phyloP scores from a whole-genome alignment of 2,329 filamentous ascomycete genomes.

The Myrmaecium sp. region DNA sequence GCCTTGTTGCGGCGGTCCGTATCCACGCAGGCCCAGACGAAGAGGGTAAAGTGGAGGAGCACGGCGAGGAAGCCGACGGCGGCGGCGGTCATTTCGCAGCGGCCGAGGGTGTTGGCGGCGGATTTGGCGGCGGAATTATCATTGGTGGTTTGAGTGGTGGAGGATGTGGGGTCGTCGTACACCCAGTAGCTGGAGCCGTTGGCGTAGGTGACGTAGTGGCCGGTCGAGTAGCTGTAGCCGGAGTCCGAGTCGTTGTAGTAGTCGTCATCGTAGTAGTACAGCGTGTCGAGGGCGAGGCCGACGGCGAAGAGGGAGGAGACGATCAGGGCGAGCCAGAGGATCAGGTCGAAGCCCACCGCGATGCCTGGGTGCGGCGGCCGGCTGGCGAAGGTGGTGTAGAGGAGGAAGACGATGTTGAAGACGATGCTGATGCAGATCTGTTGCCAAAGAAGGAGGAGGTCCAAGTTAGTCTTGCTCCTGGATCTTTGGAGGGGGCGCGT shows the following conservation, averaged over 20 bases:
- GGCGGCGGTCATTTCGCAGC: constrained; percentile 9
- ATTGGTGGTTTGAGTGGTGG: not conserved
- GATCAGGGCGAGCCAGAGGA: constrained; percentile 19
- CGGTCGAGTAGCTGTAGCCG: constrained; percentile 16
- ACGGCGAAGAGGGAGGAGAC: constrained; percentile 13
- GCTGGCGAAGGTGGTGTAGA: constrained; percentile 11
- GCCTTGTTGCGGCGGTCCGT: constrained; percentile 10
- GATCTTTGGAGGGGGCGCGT: too few species aligned
- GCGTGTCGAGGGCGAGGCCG: constrained; percentile 6
- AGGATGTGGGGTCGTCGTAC: constrained; percentile 2
- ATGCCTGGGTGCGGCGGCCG: constrained; percentile 16
- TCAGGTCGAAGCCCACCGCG: constrained; percentile 17
- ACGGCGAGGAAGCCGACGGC: constrained; percentile 16
- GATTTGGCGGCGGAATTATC: constrained; percentile 9
- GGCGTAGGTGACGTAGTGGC: constrained; percentile 6
- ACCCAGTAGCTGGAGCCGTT: constrained; percentile 8
- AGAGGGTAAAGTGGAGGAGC: constrained; percentile 16
- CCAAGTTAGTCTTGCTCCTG: not conserved
- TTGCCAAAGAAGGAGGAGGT: not conserved
- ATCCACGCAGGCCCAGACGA: constrained; percentile 23
- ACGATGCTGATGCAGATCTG: constrained; percentile 13
- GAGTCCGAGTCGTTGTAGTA: constrained; percentile 9
- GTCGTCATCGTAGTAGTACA: constrained; percentile 5
- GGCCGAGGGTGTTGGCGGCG: constrained; percentile 6
- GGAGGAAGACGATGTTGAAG: constrained; percentile 13